Evolutionary conservation across 1,139 yeast genomes (phyloP).

Genomic region (Yamadazyma conglobata): DNA sequence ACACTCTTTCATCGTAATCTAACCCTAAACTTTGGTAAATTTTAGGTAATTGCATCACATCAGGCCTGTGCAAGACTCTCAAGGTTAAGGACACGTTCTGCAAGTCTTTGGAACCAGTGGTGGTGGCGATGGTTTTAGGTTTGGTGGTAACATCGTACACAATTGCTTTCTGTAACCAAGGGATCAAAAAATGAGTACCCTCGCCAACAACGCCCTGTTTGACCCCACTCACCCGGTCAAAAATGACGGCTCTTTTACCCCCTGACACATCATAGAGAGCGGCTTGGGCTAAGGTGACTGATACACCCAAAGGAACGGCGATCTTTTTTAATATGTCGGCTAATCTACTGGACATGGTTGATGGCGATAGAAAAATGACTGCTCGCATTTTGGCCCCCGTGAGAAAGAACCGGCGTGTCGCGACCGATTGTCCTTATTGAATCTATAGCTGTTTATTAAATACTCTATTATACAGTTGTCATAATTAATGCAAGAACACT

Average conservation of each 20-base stretch:
- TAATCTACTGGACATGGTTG: conserved; percentile 36
- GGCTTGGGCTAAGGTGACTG: conserved; percentile 63
- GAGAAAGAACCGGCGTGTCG: too few relatives aligned
- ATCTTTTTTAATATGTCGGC: conserved; percentile 43
- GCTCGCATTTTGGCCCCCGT: too few relatives aligned
- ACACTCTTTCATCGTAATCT: conserved; percentile 95
- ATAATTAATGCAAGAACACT: too few relatives aligned
- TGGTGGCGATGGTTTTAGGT: conserved; percentile 90
- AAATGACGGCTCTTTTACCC: conserved; percentile 92
- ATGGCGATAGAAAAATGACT: conserved; percentile 7
- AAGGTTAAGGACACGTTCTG: conserved; percentile 93
- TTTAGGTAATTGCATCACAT: conserved; percentile 71
- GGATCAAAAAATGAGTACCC: conserved; percentile 92
- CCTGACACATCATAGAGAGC: conserved; percentile 93
- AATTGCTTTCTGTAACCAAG: conserved; percentile 94
- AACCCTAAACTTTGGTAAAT: conserved; percentile 90
- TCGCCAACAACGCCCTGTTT: conserved; percentile 85
- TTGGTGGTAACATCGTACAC: conserved; percentile 86
- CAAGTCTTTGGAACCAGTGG: conserved; percentile 95
- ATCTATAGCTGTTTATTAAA: too few relatives aligned
- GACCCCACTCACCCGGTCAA: conserved; percentile 89
- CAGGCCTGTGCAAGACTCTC: conserved; percentile 93
- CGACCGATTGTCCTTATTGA: too few relatives aligned
- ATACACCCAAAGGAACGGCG: conserved; percentile 70
- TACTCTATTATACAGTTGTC: conserved; percentile 3